These are phyloP conservation scores for Malassezia caprae DNA, from an alignment of 1,284 basidiomycete species.

Conservation along the genomic window DNA sequence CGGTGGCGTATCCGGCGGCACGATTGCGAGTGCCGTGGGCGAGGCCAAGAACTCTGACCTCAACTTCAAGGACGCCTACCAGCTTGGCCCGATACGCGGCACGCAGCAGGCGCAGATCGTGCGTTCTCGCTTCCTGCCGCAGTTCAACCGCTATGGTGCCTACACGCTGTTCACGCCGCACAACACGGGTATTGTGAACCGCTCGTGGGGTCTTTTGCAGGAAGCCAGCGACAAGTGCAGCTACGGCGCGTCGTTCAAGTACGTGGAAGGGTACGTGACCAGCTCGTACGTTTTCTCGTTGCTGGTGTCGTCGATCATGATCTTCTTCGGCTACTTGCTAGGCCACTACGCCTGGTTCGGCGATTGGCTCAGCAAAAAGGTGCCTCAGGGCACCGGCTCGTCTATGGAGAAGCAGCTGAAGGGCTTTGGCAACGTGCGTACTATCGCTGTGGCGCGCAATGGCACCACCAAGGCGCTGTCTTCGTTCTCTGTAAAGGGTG, in stretches of 20 bases:
- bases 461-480: conserved; percentile 54
- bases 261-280: conserved; percentile 61
- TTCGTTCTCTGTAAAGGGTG: conserved; percentile 60
- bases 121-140: conserved; percentile 53
- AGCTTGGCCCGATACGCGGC: conserved; percentile 15
- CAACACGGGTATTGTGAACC: conserved; percentile 64
- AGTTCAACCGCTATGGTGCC: conserved; percentile 54
- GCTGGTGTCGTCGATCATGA: conserved; percentile 6
- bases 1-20: conserved; percentile 62
- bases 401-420: conserved; percentile 13
- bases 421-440: conserved; percentile 16
- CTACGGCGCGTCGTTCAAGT: conserved; percentile 56
- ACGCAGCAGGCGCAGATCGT: conserved; percentile 50
- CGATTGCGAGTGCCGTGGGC: conserved; percentile 56
- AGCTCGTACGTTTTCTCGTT: conserved; percentile 26
- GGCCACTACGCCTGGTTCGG: background rate
- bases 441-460: conserved; percentile 51
- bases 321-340: conserved; percentile 6
- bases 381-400: conserved; percentile 12
- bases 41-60: conserved; percentile 50
- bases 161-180: conserved; percentile 58
- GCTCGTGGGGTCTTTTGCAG: conserved; percentile 65
- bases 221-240: conserved; percentile 26
- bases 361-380: background rate
- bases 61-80: conserved; percentile 56